Evolutionary conservation across 108 stramenopile genomes (phyloP).

Genomic region (Pseudonitzschia delicatissima): DNA sequence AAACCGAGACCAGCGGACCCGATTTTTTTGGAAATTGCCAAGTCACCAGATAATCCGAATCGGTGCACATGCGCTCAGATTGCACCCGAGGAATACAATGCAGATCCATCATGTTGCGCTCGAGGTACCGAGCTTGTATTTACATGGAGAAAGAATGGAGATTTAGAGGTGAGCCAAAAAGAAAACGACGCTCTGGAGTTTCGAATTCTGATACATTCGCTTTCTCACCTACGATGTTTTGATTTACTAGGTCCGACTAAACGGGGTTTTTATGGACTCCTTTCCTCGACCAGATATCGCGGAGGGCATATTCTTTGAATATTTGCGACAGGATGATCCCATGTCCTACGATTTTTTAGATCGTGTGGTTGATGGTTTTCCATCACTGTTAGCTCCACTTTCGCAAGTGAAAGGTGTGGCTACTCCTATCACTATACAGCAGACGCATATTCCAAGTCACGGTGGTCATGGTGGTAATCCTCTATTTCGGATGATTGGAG

Average conservation of each 20-base stretch:
- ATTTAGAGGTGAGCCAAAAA: constrained; percentile 60
- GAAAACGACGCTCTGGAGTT: not conserved
- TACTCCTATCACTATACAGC: constrained; percentile 7
- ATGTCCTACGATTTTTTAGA: constrained; percentile 71
- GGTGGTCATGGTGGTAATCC: constrained; percentile 30
- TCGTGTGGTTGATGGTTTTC: constrained; percentile 82
- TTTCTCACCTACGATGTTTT: not conserved
- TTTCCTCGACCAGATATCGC: constrained; percentile 79
- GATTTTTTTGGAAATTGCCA: constrained; percentile 57
- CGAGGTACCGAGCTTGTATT: constrained; percentile 84
- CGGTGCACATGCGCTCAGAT: constrained; percentile 79
- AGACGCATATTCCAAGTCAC: constrained; percentile 24
- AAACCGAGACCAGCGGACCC: constrained; percentile 67
- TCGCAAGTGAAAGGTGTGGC: constrained; percentile 68
- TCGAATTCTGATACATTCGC: not conserved
- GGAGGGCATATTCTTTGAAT: constrained; percentile 82
- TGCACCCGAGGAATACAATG: constrained; percentile 70
- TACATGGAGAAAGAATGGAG: constrained; percentile 82
- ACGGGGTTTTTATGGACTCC: constrained; percentile 75
- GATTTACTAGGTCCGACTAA: constrained; percentile 57
- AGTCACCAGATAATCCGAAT: constrained; percentile 66
- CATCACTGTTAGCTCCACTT: constrained; percentile 74
- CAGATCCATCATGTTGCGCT: constrained; percentile 78
- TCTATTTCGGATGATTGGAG: constrained; percentile 28
- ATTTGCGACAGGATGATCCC: constrained; percentile 71